These are phyloP conservation scores for Hanseniaspora guilliermondii DNA, from an alignment of 805 yeast species.

Conservation along the genomic window DNA sequence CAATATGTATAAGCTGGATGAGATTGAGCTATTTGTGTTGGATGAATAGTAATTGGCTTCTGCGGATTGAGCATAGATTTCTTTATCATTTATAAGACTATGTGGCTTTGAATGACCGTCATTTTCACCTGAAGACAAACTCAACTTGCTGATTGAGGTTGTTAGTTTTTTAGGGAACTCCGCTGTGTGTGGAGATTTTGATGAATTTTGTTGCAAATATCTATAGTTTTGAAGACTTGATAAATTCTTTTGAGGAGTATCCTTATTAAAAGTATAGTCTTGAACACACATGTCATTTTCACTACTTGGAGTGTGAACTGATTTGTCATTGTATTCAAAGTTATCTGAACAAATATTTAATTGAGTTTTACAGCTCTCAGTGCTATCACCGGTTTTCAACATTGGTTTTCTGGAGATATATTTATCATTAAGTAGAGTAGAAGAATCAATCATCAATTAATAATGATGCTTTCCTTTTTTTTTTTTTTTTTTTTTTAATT, in stretches of 20 bases:
- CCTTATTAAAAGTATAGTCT: neutral
- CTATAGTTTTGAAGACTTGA: neutral
- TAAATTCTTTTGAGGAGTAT: neutral
- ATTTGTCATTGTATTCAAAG: neutral
- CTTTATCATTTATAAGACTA: neutral
- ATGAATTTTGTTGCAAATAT: neutral
- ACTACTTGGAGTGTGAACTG: slow-evolving; percentile 4
- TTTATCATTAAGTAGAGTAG: neutral
- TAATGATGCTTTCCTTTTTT: too few species aligned
- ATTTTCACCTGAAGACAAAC: slow-evolving; percentile 1
- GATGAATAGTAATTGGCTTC: neutral
- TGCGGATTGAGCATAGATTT: neutral
- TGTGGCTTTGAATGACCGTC: neutral
- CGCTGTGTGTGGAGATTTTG: neutral
- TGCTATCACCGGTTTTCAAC: neutral
- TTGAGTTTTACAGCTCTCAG: neutral
- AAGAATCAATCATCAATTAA: neutral
- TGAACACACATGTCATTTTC: neutral
- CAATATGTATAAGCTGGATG: neutral
- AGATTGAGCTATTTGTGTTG: neutral
- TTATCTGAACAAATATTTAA: neutral
- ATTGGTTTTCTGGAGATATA: neutral
- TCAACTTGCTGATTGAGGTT: neutral
- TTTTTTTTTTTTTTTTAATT: too few species aligned
- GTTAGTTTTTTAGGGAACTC: neutral